Evolutionary conservation across 768 basidiomycete genomes (phyloP), one percentile per base, ranked within the genome.

Genomic region (Cytidiella melzeri): DNA sequence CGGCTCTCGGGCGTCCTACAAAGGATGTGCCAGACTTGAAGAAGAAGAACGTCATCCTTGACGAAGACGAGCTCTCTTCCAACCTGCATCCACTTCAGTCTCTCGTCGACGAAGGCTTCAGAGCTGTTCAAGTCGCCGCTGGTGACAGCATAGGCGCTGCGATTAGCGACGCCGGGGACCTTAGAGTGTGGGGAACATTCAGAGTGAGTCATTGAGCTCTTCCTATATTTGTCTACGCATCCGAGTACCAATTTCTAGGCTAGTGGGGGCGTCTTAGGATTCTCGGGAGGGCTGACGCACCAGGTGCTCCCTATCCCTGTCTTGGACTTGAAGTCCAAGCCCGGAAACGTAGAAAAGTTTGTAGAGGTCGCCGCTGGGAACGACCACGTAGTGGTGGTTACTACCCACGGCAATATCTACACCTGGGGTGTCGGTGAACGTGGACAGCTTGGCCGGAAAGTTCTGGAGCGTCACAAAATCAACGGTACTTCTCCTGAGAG

Each of bases 381-480:
- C 64, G 93, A 98, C 59, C 95, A 97, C 64, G 74, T 96, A 23
- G 69, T 98, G 47, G 87, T 93, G 11, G 73, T 97, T 34, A 95
- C 93, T 2, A 87, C 85, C 0, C 84, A 87, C 48, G 95, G 95
- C 7, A 80, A 82, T 57, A 79, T 98, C 48, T 91, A 87, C 60
- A 81, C 89, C 5, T 90, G 90, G 81, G 95, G 95, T 9, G 86
- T 87, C 34, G 90, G 91, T 44, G 89, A 95, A 63, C 85, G 92
- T 58, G 80, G 84, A 43, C 92, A 95, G 58, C 83, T 98, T 26
- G 95, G 95, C 39, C 83, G 94, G 48, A 88, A 87, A 62, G 86
- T 95, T 46, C 73, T 93, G 43, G 87, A 87, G 64, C 83, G 94
- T 48, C 83, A 88, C 48, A 89, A 90, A 68, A 84, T 92, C 41